phyloP scores from a whole-genome alignment of 1,284 basidiomycete genomes.

The Cryptococcus jaspeensis region DNA sequence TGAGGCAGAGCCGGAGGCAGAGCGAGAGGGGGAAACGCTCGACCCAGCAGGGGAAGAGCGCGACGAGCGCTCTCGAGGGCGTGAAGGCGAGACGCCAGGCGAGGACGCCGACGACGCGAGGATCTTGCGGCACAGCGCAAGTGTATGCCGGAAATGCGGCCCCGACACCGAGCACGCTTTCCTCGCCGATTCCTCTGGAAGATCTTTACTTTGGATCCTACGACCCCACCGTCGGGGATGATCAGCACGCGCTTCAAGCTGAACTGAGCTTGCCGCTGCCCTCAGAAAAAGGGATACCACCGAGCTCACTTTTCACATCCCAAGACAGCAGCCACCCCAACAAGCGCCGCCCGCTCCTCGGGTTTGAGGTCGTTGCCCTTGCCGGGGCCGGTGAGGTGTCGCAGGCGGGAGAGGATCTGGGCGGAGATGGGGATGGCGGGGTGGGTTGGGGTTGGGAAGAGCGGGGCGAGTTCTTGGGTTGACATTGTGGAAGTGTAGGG shows the following conservation, averaged over 20 bases:
- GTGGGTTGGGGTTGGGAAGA: slow-evolving; percentile 46
- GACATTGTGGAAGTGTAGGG: slow-evolving; percentile 26
- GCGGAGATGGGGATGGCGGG: slow-evolving; percentile 41
- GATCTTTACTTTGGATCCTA: slow-evolving; percentile 42
- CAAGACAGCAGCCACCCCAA: slow-evolving; percentile 45
- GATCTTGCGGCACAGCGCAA: slow-evolving; percentile 28
- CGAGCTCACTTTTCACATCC: slow-evolving; percentile 46
- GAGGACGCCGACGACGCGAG: slow-evolving; percentile 10
- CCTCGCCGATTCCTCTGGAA: slow-evolving; percentile 34
- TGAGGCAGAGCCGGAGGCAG: slow-evolving; percentile 12
- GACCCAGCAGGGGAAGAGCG: no score
- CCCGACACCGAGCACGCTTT: slow-evolving; percentile 43
- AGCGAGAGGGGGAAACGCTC: slow-evolving; percentile 1
- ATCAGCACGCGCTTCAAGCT: background rate
- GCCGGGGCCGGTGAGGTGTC: slow-evolving; percentile 39
- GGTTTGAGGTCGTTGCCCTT: slow-evolving; percentile 39
- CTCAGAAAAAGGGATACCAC: background rate
- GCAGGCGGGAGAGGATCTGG: slow-evolving; percentile 39
- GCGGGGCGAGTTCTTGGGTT: slow-evolving; percentile 25
- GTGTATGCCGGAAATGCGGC: slow-evolving; percentile 36
- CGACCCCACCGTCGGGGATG: background rate
- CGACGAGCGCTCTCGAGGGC: no score
- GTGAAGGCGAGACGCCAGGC: no score
- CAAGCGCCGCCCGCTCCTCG: slow-evolving; percentile 44
- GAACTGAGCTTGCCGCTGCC: background rate